Evolutionary conservation across 2,329 filamentous ascomycete species (phyloP).

Genomic region (Colletotrichum chrysophilum): DNA sequence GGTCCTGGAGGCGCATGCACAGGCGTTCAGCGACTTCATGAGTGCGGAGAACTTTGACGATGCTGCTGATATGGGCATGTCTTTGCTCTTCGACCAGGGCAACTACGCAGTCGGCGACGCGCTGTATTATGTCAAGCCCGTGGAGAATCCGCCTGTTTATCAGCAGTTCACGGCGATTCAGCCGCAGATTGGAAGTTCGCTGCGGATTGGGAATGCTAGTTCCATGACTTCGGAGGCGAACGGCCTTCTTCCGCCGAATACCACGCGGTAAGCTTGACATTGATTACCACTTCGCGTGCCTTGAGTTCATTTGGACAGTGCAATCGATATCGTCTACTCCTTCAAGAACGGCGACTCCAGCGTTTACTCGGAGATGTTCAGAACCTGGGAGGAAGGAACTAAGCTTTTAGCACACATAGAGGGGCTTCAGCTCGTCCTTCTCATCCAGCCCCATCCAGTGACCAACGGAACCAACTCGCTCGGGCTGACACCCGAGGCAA

Average conservation of each 20-base stretch:
- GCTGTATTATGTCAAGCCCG: background rate
- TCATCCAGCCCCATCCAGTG: background rate
- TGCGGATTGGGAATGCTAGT: background rate
- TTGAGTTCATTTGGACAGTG: background rate
- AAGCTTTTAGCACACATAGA: background rate
- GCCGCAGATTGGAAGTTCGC: background rate
- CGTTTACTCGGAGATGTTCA: background rate
- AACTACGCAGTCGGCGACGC: background rate
- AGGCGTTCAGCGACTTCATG: constrained; percentile 23
- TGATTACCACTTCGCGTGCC: fast-evolving
- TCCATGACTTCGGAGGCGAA: background rate
- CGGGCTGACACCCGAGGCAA: background rate
- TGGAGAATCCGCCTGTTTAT: background rate
- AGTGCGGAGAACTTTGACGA: constrained; percentile 15
- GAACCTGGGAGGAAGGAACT: background rate
- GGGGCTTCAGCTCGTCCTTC: background rate
- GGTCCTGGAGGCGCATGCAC: background rate
- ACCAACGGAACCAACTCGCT: background rate
- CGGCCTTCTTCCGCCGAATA: background rate
- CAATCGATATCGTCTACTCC: background rate
- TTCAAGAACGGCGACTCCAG: background rate
- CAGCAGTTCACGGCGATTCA: background rate
- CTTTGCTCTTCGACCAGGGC: background rate
- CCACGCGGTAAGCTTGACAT: background rate
- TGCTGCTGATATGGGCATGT: constrained; percentile 7